Evolutionary conservation across 1,139 yeast species (phyloP), one percentile per base, ranked within the genome.

Genomic region (Geotrichum klebahnii): DNA sequence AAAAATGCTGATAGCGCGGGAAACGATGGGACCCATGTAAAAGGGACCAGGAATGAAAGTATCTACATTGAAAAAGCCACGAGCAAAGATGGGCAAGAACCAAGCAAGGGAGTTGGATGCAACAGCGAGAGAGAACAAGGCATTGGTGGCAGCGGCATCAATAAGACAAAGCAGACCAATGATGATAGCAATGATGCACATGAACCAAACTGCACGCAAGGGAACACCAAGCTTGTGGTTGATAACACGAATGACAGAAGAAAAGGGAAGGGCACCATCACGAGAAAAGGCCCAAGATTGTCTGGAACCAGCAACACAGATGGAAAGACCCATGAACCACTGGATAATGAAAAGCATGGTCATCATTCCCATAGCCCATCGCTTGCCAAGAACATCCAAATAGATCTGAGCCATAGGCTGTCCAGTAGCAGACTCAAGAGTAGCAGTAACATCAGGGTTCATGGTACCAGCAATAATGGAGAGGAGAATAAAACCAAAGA

Each of bases 231-330:
- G 66, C 55, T 62, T 73, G 50, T 73, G 71, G 63, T 81, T 71
- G 50, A 82, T 82, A 45, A 70, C 75, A 59, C 80, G 79, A 56
- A 81, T 73, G 42, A 54, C 52, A 56, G 60, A 54, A 10, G 82
- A 78, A 59, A 75, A 80, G 0, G 96, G 97, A 41, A 88, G 70
- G 0, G 94, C 96, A 42, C 84, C 89, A 65, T 88, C 97, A 67
- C 97, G 80, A 48, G 95, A 86, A 68, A 88, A 82, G 14, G 95
- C 89, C 70, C 81, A 89, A 0, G 89, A 84, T 31, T 87, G 81
- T 71, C 96, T 80, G 4, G 95, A 85, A 0, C 94, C 90, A 0
- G 96, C 86, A 0, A 95, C 84, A 28, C 87, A 73, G 1, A 77
- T 71, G 1, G 82, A 76, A 14, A 79, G 72, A 3, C 88, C 88